Evolutionary conservation across 2,329 filamentous ascomycete species (phyloP).

Genomic region (Xylariaceae sp.): DNA sequence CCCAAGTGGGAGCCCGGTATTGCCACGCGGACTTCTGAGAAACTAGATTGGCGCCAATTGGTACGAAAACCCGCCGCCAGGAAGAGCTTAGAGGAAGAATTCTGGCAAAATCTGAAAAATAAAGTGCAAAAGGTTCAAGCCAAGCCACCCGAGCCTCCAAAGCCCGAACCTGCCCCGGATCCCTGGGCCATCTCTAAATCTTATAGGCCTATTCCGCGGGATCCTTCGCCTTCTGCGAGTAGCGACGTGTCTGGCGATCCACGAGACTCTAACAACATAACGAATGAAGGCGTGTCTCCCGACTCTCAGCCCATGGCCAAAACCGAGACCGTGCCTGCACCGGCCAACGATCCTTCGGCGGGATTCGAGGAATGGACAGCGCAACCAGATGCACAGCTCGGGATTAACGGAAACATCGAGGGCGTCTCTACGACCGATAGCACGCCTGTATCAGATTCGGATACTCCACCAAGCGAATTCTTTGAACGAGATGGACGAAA

Average conservation of each 20-base stretch:
- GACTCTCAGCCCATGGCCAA: background rate
- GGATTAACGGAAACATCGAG: no score
- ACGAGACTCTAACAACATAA: background rate
- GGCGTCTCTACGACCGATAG: no score
- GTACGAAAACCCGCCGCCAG: slow-evolving; percentile 2
- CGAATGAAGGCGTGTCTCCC: background rate
- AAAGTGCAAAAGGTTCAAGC: background rate
- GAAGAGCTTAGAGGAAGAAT: background rate
- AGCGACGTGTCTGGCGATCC: background rate
- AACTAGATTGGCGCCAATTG: slow-evolving; percentile 16
- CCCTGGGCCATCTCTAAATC: background rate
- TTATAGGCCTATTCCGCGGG: background rate
- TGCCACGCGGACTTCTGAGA: background rate
- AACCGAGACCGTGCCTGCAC: background rate
- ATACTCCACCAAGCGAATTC: background rate
- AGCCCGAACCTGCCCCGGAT: background rate
- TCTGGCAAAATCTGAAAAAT: background rate
- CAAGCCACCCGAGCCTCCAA: background rate
- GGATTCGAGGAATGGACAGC: no score
- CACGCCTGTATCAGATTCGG: background rate
- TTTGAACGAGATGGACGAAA: slow-evolving; percentile 7
- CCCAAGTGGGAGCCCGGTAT: no score
- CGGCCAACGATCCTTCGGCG: no score
- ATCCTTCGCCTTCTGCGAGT: no score
- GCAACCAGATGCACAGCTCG: no score